A percentile compares a stretch with the other conserved stretches of the same genome.
These are phyloP conservation scores for Cladosporium colombiae DNA, from an alignment of 2,329 filamentous ascomycete species.

Conservation along the genomic window DNA sequence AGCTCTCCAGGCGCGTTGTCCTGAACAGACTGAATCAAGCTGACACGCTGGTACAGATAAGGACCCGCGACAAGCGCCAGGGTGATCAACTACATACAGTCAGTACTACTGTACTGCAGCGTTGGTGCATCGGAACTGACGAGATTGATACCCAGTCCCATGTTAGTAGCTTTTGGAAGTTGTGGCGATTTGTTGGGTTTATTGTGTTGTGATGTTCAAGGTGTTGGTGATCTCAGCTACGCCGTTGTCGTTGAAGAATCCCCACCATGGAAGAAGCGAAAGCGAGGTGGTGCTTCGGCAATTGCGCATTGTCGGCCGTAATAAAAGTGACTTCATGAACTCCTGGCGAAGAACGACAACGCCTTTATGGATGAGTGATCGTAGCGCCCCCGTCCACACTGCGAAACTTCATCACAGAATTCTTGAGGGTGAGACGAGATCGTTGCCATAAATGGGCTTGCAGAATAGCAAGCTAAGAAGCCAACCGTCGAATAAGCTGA, in stretches of 20 bases:
- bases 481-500: no score
- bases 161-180: not conserved
- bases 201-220: not conserved
- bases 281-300: not conserved
- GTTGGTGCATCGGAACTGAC: not conserved
- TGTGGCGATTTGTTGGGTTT: not conserved
- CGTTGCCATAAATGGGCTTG: no score
- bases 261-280: not conserved
- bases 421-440: no score
- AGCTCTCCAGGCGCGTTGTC: slow-evolving; percentile 8
- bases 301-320: not conserved
- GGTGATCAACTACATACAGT: not conserved
- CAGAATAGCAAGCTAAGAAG: no score
- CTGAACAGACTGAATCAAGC: not conserved
- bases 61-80: slow-evolving; percentile 8
- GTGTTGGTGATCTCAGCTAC: not conserved
- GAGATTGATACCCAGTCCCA: not conserved
- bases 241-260: not conserved
- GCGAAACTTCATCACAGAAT: no score
- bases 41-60: slow-evolving; percentile 6
- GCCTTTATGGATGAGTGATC: no score
- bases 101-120: not conserved
- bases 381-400: no score
- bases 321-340: not conserved
- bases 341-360: no score